Evolutionary conservation across 345 rosid species (phyloP), one percentile per base, ranked within the genome.

Genomic region (Arabidopsis arenosa): DNA sequence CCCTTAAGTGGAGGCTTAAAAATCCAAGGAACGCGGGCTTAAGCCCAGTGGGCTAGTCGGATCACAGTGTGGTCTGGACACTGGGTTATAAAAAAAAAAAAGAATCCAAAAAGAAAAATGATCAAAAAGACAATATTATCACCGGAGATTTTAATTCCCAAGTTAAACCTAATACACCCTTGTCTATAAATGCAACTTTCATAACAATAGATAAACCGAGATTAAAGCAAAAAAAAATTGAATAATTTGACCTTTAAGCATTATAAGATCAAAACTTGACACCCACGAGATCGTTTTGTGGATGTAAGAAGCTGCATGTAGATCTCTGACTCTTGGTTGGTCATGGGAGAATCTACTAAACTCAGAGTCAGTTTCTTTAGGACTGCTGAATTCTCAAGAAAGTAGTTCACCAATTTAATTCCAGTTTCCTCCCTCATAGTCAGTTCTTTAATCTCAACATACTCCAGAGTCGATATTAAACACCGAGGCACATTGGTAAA

Each of bases 311-410:
- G 74, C 45, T 56, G 3, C 33, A 30, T 57, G 45, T 17, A 15
- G 33, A 5, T 17, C 14, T 17, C 63, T 41, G 26, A 15, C 8
- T 55, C 54, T 12, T 40, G 1, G 51, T 48, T 21, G 35, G 57
- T 6, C 15, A 15, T 26, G 5, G 37, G 61, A 68, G 36, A 53
- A 17, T 51, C 30, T 4, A 4, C 2, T 4, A 68, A 55, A 45
- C 37, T 39, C 26, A 70, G 0, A 21, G 7, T 15, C 1, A 58
- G 37, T 48, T 49, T 60, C 59, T 72, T 61, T 12, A 72, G 60
- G 0, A 61, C 32, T 48, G 15, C 18, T 48, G 75, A 23, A 49
- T 71, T 61, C 48, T 61, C 51, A 26, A 72, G 68, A 60, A 72
- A 72, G 40, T 72, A 72, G 1, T 26, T 72, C 18, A 28, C 52